Base-by-base conservation (phyloP, 257 asterid genomes). In the Solanum ossicruentum region DNA sequence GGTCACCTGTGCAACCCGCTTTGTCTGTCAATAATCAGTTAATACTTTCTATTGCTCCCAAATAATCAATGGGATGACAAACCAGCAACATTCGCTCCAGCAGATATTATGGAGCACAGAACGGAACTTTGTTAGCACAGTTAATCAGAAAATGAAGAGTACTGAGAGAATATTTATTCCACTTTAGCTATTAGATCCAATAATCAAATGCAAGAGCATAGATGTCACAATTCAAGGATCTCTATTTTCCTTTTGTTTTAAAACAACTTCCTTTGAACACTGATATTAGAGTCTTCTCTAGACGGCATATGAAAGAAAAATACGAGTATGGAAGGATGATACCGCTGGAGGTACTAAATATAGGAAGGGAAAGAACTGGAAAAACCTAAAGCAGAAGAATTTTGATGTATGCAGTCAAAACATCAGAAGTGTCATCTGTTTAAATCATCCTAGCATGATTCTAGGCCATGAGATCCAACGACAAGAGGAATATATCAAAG, bases 1-100 rank as follows among this genome's bases (percentile, higher is more conserved):
- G 32, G 89, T 55, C 84, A 89, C 85, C 88, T 81, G 13, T 70
- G 55, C 82, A 87, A 90, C 86, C 97, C 93, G 90, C 88, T 88
- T 85, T 63, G 88, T 83, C 80, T 70, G 85, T 71, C 65, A 88
- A 41, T 28, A 41, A 84, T 83, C 79, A 84, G 65, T 80, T n/a
- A 28, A 63, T 51, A 77, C 63, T 26, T 77, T 51, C 82, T 52
- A 52, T 77, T 77, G 65, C 82, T 51, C 82, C 45, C 82, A 77
- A 51, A 23, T 77, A 9, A 51, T 23, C 63, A 15, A 15, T 16
- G 23, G n/a, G 82, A 77, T 51, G 82, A 23, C n/a, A 49, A 47
- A 61, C 41, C 18, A 75, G 45, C 5, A 75, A 52, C 83, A 78
- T 26, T 51, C 52, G 6, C 52, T 51, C 49, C 83, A 78, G 13